Conservation (phyloP, 148 eudicot genomes). For the Chenopodium formosanum region DNA sequence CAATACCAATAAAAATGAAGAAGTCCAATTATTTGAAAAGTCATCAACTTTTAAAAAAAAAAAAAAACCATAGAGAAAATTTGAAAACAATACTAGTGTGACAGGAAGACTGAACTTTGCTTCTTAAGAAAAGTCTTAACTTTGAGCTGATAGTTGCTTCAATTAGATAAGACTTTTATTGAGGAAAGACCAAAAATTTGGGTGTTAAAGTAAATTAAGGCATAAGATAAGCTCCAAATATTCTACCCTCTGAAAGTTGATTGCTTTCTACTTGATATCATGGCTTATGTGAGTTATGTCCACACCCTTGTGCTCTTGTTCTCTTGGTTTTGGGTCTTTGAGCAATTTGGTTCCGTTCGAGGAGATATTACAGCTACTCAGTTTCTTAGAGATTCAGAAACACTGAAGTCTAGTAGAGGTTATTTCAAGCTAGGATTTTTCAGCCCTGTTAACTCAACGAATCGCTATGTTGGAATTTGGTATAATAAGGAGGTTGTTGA, state of each 20-base stretch:
- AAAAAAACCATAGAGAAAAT: no score
- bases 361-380: not conserved
- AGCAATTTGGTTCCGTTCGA: not conserved
- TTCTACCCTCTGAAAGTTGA: not conserved
- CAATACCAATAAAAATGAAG: no score
- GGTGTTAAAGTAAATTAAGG: no score
- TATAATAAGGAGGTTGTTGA: not conserved
- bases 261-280: not conserved
- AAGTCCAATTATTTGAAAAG: no score
- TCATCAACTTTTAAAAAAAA: no score
- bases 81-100: no score
- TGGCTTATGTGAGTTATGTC: not conserved
- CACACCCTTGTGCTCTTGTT: not conserved
- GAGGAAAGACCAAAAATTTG: no score
- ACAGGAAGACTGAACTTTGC: no score
- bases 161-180: no score
- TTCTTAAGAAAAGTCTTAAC: no score
- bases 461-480: not conserved
- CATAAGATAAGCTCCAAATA: no score
- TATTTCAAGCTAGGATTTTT: not conserved
- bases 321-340: slow-evolving; percentile 1
- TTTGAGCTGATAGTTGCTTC: no score
- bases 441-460: not conserved
- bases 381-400: not conserved
- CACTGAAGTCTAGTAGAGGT: not conserved